phyloP scores from a whole-genome alignment of 108 stramenopile species.

The Parmales sp. region DNA sequence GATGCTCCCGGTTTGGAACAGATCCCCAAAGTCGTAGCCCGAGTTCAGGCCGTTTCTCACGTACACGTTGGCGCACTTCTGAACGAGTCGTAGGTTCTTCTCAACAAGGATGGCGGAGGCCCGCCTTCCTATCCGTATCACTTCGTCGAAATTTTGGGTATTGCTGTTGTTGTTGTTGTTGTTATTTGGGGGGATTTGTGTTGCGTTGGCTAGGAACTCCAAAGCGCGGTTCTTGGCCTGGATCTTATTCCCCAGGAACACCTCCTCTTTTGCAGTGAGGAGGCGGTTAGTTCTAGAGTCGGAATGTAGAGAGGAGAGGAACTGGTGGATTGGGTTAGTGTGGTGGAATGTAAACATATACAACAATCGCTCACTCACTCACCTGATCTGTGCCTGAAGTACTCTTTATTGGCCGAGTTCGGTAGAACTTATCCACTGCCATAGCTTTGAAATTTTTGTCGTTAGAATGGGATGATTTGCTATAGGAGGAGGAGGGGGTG shows the following conservation, averaged over 20 bases:
- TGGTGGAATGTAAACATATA: no score
- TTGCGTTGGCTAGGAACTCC: constrained; percentile 39
- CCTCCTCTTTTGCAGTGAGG: no score
- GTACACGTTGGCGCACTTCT: constrained; percentile 71
- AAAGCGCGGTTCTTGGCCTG: constrained; percentile 65
- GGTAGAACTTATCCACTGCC: no score
- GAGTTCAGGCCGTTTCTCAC: constrained; percentile 65
- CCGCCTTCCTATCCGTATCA: constrained; percentile 57
- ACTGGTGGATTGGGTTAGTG: neutral
- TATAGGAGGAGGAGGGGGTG: no score
- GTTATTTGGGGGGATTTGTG: constrained; percentile 43
- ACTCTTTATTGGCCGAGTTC: no score
- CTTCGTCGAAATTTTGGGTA: constrained; percentile 55
- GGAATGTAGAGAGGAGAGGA: neutral
- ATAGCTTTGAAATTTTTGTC: no score
- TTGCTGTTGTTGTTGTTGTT: constrained; percentile 67
- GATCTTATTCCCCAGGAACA: constrained; percentile 57
- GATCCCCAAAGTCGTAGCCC: constrained; percentile 74
- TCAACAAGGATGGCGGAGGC: constrained; percentile 53
- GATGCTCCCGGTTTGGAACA: constrained; percentile 79
- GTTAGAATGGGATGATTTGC: no score
- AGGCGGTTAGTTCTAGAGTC: constrained; percentile 49
- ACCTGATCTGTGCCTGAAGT: no score
- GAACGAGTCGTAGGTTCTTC: constrained; percentile 71
- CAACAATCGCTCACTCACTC: no score